Base-by-base conservation (phyloP, 164 flowering plant genomes). In the Aristolochia contorta region DNA sequence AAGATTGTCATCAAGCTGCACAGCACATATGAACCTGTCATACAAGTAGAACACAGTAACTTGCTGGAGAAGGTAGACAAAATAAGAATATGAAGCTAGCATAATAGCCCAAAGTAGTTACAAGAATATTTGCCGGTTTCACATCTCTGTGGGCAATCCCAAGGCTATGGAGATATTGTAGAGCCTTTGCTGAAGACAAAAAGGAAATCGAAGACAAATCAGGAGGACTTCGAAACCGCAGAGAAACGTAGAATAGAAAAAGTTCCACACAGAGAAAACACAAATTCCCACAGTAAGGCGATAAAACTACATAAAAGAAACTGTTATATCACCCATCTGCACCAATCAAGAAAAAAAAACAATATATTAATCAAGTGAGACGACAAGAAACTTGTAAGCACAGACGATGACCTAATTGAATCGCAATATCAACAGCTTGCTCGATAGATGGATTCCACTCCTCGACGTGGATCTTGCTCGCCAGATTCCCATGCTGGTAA, bases 111-210 rank as follows among this genome's bases (percentile, higher is more conserved):
- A 57, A 73, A 74, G 67, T 22, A 51, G 41, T 79, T 87, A 89
- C 98, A 76, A 89, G 96, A 77, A 92, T 66, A 73, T 92, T 92
- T 68, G 89, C 86, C 51, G 98, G 98, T 77, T 92, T 92, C 57
- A 89, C 94, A 77, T 92, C 98, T 75, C 98, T 84, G 68, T 92
- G 98, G 24, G 78, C 80, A 77, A 92, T 86, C 73, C 91, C 98
- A 32, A 79, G 81, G 66, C 76, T 71, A 75, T 92, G 96, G 33
- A 92, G 81, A 76, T 89, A 92, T 62, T 75, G 84, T 81, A 92
- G 77, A 73, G 90, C 82, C 71, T 83, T 80, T 37, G 96, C 95
- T 89, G 91, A 58, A 74, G 50, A 22, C 55, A 50, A 37, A 55
- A 23, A 23, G 56, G 13, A 21, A 53, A 21, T 19, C 7, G 46